Evolutionary conservation across 176 grass and related monocot species (phyloP).

Genomic region (Canna indica): DNA sequence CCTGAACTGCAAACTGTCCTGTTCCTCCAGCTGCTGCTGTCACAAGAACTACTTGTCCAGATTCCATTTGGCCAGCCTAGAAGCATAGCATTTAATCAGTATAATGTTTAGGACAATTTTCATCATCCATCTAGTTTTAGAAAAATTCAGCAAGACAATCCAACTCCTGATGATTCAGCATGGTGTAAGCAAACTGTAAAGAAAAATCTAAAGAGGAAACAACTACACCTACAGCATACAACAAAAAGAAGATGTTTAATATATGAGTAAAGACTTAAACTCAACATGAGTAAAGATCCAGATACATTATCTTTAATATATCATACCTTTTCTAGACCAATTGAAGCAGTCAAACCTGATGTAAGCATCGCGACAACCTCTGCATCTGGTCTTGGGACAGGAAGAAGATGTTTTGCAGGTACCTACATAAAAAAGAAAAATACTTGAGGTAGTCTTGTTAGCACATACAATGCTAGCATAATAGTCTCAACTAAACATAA

Average conservation of each 20-base stretch:
- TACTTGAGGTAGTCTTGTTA: background rate
- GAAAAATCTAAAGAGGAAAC: too few species aligned
- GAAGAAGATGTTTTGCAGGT: conserved; percentile 90
- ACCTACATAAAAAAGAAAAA: conserved; percentile 26
- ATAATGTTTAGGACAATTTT: background rate
- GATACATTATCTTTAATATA: background rate
- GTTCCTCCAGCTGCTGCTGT: conserved; percentile 97
- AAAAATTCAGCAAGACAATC: background rate
- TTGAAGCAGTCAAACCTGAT: conserved; percentile 95
- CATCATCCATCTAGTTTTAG: background rate
- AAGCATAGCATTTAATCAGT: conserved; percentile 16
- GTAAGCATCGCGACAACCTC: conserved; percentile 98
- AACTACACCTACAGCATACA: background rate
- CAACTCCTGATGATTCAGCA: background rate
- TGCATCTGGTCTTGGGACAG: conserved; percentile 78
- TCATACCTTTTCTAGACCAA: conserved; percentile 88
- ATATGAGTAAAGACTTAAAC: conserved; percentile 10
- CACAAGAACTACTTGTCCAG: conserved; percentile 72
- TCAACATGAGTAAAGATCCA: background rate
- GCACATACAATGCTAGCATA: too few species aligned
- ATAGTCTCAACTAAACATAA: conserved; percentile 15
- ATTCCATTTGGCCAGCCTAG: conserved; percentile 80
- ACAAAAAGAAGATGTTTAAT: conserved; percentile 7
- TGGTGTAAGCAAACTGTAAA: too few species aligned
- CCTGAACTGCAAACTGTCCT: conserved; percentile 97